These are phyloP conservation scores for Plasmodiophora brassicae DNA, from an alignment of 208 protist genomes.

Conservation along the genomic window DNA sequence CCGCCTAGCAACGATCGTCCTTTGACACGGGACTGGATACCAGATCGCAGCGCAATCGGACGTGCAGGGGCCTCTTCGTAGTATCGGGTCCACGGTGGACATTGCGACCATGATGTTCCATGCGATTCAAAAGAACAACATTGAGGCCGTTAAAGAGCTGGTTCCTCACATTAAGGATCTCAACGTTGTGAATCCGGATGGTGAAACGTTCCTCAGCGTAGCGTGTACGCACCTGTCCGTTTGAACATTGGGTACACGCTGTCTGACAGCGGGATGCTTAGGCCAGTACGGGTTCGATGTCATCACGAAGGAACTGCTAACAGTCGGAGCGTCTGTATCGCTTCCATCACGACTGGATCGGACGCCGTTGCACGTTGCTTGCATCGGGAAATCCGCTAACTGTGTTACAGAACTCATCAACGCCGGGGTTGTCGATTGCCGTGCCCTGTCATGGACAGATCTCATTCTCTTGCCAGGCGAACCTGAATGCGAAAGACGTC, in stretches of 20 bases:
- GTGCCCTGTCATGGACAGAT: neutral
- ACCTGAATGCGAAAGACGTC: neutral
- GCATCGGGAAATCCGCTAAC: neutral
- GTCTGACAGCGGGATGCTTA: neutral
- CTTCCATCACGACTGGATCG: neutral
- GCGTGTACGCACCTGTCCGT: no score
- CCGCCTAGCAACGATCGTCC: no score
- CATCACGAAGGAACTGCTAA: neutral
- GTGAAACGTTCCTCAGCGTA: neutral
- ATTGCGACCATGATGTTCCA: neutral
- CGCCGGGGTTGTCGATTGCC: neutral
- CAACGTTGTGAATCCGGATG: neutral
- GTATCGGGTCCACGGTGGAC: neutral
- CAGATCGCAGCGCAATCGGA: neutral
- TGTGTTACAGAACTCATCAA: neutral
- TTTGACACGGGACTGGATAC: no score
- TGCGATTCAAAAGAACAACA: neutral
- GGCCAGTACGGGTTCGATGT: neutral
- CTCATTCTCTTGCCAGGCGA: neutral
- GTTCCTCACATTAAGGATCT: neutral
- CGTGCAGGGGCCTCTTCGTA: neutral
- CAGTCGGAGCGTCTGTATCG: neutral
- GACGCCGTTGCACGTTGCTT: neutral
- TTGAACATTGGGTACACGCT: neutral
- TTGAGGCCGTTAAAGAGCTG: neutral